A percentile compares a stretch with the other conserved stretches of the same genome.
These are phyloP conservation scores for Aureobasidium sp. DNA, from an alignment of 2,329 filamentous ascomycete species.

Conservation along the genomic window DNA sequence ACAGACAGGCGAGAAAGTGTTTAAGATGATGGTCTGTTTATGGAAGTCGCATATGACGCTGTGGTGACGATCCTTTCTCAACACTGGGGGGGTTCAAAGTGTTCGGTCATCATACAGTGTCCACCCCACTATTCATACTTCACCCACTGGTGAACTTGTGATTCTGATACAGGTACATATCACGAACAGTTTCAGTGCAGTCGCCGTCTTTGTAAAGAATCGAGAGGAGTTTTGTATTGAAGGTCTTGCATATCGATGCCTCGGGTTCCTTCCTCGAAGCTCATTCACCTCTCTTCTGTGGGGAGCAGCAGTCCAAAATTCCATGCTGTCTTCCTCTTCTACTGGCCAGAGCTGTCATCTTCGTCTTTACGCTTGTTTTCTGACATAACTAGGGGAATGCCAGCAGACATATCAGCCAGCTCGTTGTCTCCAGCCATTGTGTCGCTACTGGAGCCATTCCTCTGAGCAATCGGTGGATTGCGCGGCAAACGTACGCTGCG, in stretches of 20 bases:
- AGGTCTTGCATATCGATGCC: background rate
- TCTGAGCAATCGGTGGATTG: background rate
- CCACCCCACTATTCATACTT: background rate
- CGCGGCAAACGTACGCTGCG: background rate
- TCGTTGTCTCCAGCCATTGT: background rate
- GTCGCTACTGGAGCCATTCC: background rate
- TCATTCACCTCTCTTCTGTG: background rate
- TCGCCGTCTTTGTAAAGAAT: too few relatives aligned
- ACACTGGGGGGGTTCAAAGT: background rate
- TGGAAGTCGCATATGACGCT: constrained; percentile 5
- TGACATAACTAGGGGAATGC: too few relatives aligned
- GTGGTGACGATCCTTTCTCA: constrained; percentile 5
- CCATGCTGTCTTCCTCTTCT: background rate
- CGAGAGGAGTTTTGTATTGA: background rate
- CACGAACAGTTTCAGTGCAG: too few relatives aligned
- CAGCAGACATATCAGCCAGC: background rate
- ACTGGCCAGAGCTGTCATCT: background rate
- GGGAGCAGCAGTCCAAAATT: background rate
- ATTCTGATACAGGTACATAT: background rate
- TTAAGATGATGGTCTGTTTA: constrained; percentile 2
- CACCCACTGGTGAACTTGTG: background rate
- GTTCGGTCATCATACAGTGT: background rate
- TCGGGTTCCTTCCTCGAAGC: background rate
- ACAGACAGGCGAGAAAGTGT: background rate
- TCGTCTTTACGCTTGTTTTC: background rate